Base-by-base conservation (phyloP, 2,329 filamentous ascomycete species). In the Fusarium hainanense region DNA sequence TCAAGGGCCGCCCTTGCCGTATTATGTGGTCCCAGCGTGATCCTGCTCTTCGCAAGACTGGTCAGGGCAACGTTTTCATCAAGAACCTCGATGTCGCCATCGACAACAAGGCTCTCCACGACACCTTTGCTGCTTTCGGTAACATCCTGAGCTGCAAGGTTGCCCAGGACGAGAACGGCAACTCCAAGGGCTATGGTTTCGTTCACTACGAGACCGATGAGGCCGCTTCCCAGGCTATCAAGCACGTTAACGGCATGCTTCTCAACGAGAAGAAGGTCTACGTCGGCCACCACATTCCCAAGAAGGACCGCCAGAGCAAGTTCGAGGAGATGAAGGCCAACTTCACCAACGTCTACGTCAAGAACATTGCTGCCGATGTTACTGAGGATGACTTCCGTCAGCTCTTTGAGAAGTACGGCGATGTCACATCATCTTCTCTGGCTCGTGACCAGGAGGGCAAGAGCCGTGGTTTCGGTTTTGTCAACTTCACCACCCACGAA, bases 261-360 rank as follows among this genome's bases (percentile, higher is more conserved):
- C 85, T 99, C 80, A 99, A 99, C 85, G 96, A 99, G 89, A 99
- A 99, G 92, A 99, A 99, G 89, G 96, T 99, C 72, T 99, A 97
- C 77, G 96, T 99, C 75, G 96, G 96, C 72, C 95, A 98, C 85
- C 96, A 99, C 85, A 98, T 99, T 78, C 94, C 96, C 82, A 98
- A 98, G 92, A 98, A 98, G 89, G 96, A 99, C 80, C 95, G 96
- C 77, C 96, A 98, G 89, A 97, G 93, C 93, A 99, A 99, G 87
- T 98, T 98, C 77, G 96, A 99, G 87, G 96, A 99, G 88, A 99
- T 99, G 95, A 99, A 99, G 91, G 96, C 96, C 83, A 99, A 99
- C 88, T 99, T 97, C 89, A 99, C 96, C 87, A 99, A 99, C 83
- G 91, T 99, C 83, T 99, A 99, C 85, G 93, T 99, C 86, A 99